Percentiles rank a stretch among this genome's conserved stretches.
phyloP scores from a whole-genome alignment of 768 basidiomycete genomes.

The Termitomyces sp. region DNA sequence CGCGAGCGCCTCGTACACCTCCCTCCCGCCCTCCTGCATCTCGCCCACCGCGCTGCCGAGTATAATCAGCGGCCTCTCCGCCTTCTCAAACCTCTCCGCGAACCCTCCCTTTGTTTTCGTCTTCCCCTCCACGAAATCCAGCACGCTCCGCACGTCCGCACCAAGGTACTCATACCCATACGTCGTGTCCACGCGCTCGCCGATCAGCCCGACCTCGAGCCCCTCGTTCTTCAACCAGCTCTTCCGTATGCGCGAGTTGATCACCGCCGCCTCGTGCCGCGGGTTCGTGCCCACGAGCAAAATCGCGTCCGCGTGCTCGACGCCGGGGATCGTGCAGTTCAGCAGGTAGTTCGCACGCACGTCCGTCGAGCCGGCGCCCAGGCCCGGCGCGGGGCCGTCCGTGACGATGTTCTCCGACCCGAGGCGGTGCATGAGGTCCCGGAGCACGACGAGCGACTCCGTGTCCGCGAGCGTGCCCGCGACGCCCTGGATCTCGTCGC shows the following conservation, averaged over 20 bases:
- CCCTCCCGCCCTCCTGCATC: constrained; percentile 76
- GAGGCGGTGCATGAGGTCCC: constrained; percentile 88
- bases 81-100: constrained; percentile 56
- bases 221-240: constrained; percentile 80
- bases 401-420: constrained; percentile 92
- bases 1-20: constrained; percentile 71
- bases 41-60: constrained; percentile 86
- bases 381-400: constrained; percentile 58
- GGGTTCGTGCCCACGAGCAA: constrained; percentile 96
- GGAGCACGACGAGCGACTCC: constrained; percentile 88
- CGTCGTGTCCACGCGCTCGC: constrained; percentile 85
- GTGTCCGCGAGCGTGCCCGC: constrained; percentile 93
- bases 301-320: constrained; percentile 90
- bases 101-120: constrained; percentile 29
- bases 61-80: constrained; percentile 90
- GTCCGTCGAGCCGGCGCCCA: constrained; percentile 83
- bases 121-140: constrained; percentile 76
- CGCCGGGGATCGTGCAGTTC: constrained; percentile 86
- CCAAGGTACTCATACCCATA: constrained; percentile 95
- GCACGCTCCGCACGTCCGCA: constrained; percentile 65
- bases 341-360: constrained; percentile 96
- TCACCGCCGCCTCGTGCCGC: constrained; percentile 92
- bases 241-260: constrained; percentile 96
- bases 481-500: constrained; percentile 92
- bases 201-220: constrained; percentile 86